These are phyloP conservation scores for Maudiozyma serrabonitensis DNA, from an alignment of 805 yeast species.

Conservation along the genomic window DNA sequence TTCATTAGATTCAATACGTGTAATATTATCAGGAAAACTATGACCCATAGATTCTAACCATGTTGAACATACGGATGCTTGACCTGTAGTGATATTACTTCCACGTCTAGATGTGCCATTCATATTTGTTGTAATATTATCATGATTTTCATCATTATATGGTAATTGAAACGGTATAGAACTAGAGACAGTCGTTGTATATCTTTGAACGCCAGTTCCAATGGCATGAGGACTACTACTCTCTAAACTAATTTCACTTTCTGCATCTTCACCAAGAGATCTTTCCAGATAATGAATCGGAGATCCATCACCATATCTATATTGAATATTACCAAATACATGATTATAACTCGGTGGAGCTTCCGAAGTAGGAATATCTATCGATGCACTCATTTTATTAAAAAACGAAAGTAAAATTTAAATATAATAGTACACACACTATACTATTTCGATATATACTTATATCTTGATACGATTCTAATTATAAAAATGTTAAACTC, in stretches of 20 bases:
- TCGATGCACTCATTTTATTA: background rate
- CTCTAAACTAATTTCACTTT: background rate
- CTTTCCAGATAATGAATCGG: background rate
- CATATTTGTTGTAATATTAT: background rate
- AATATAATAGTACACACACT: too few relatives aligned
- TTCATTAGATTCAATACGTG: background rate
- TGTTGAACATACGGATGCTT: background rate
- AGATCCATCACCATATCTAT: background rate
- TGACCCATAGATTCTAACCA: background rate
- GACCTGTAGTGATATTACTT: background rate
- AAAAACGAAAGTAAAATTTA: background rate
- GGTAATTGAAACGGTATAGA: slow-evolving; percentile 1
- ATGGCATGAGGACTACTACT: background rate
- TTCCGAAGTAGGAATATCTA: background rate
- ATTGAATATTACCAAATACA: background rate
- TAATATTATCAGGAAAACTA: background rate
- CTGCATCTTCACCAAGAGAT: background rate
- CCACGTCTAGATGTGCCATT: background rate
- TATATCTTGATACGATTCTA: too few relatives aligned
- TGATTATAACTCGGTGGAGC: background rate
- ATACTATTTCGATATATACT: too few relatives aligned
- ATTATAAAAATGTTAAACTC: too few relatives aligned
- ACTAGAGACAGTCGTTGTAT: background rate
- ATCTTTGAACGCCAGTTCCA: background rate
- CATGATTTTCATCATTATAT: background rate